Base-by-base conservation (phyloP, 2,329 filamentous ascomycete species). In the Gaeumannomyces sp. region DNA sequence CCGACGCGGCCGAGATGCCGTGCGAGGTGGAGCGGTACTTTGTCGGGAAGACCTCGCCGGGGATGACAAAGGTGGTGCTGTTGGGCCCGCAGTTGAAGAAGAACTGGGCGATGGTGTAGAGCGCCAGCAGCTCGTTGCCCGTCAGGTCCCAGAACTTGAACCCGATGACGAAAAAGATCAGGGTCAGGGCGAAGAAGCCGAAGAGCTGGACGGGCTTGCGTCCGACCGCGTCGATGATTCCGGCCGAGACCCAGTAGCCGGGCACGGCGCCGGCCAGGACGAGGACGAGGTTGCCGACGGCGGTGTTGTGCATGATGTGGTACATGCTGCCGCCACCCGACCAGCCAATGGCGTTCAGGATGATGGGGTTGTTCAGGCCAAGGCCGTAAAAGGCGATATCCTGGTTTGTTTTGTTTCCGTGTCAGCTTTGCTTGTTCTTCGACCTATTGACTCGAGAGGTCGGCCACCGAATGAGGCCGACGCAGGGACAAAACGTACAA, bases 191-290 rank as follows among this genome's bases (percentile, higher is more conserved):
- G 62, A 77, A 73, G 74, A 89, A 89, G 31, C 86, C 86, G 66
- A 80, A 82, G 64, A 90, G 76, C 77, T 91, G 91, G 65, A 94
- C 92, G 1, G 89, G 85, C 79, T 92, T 93, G 71, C 91, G 89
- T 64, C 90, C 91, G 19, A 93, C 71, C 1, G 83, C 90, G 76
- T 94, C 90, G 65, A 92, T 71, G 31, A 74, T 75, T 58, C 86
- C 86, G 7, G 93, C 90, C 0, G 89, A 91, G 22, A 92, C 84
- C 90, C 90, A 93, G 80, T 93, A 93, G 19, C 91, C 91, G 0
- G 91, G 91, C 19, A 93, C 90, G 61, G 91, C 89, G 65, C 90
- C 91, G 4, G 91, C 90, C 66, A 90, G 86, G 69, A 93, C 87
- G 62, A 93, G 83, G 69, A 93, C 91, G 70, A 93, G 78, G 78